A percentile compares a stretch with the other conserved stretches of the same genome.
These are phyloP conservation scores for Triglochin maritima DNA, from an alignment of 106 monocot species.

Conservation along the genomic window DNA sequence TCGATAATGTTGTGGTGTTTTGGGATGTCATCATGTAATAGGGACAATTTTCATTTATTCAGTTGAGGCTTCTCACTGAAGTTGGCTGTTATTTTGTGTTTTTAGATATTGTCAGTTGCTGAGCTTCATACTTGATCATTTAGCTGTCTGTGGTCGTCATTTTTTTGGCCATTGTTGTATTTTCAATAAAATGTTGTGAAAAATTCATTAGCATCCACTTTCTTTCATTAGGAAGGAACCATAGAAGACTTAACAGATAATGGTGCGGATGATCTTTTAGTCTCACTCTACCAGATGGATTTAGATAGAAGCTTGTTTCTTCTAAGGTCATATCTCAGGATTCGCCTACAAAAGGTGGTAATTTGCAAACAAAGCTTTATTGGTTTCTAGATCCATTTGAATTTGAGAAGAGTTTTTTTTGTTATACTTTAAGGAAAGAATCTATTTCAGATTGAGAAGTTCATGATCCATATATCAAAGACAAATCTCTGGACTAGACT, in stretches of 20 bases:
- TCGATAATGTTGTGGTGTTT: too few relatives aligned
- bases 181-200: background rate
- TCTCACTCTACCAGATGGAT: constrained; percentile 92
- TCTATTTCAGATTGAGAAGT: constrained; percentile 62
- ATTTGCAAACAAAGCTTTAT: background rate
- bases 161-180: too few relatives aligned
- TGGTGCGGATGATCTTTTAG: constrained; percentile 59
- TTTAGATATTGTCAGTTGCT: too few relatives aligned
- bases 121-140: too few relatives aligned
- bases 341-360: constrained; percentile 73
- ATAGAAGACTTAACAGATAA: constrained; percentile 48
- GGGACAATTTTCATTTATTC: too few relatives aligned
- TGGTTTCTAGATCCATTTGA: background rate
- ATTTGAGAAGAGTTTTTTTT: too few relatives aligned
- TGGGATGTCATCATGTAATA: too few relatives aligned
- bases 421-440: background rate
- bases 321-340: constrained; percentile 80
- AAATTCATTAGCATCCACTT: background rate
- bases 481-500: constrained; percentile 59
- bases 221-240: constrained; percentile 54
- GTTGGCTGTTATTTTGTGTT: too few relatives aligned
- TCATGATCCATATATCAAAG: constrained; percentile 63
- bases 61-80: too few relatives aligned
- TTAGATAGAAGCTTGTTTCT: constrained; percentile 70
- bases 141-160: too few relatives aligned